A percentile compares a stretch with the other conserved stretches of the same genome.
phyloP scores from a whole-genome alignment of 352 stramenopile genomes.

The Phytophthora idaei region DNA sequence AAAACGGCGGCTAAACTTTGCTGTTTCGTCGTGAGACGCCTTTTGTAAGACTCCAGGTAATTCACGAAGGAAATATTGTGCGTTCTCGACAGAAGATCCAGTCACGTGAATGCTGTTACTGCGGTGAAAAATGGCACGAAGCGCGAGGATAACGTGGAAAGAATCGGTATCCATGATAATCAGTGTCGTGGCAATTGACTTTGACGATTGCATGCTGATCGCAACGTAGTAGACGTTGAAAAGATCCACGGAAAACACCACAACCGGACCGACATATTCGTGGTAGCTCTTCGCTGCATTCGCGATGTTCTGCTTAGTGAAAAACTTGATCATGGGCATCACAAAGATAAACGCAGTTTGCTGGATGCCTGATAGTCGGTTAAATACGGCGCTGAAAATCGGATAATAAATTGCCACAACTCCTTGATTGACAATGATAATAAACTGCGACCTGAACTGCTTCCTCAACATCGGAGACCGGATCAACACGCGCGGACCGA shows the following conservation, averaged over 20 bases:
- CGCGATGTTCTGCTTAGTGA: constrained; percentile 25
- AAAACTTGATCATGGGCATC: constrained; percentile 26
- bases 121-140: constrained; percentile 1
- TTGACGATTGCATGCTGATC: constrained; percentile 4
- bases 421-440: constrained; percentile 20
- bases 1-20: not conserved
- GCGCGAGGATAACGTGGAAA: constrained; percentile 9
- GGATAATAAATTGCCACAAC: constrained; percentile 11
- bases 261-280: constrained; percentile 17
- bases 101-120: not conserved
- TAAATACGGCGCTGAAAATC: constrained; percentile 27
- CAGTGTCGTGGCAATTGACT: not conserved
- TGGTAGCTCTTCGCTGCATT: constrained; percentile 7
- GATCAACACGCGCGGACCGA: constrained; percentile 1
- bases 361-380: not conserved
- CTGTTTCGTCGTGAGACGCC: not conserved
- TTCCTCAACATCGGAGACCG: not conserved
- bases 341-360: constrained; percentile 19
- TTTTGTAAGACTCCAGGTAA: not conserved
- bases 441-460: constrained; percentile 12
- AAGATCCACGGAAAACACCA: constrained; percentile 17
- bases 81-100: not conserved
- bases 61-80: not conserved
- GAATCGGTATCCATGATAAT: constrained; percentile 10
- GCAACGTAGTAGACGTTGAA: constrained; percentile 17